Evolutionary conservation across 1,284 basidiomycete species (phyloP).

Genomic region (Cutaneotrichosporon mucoides): DNA sequence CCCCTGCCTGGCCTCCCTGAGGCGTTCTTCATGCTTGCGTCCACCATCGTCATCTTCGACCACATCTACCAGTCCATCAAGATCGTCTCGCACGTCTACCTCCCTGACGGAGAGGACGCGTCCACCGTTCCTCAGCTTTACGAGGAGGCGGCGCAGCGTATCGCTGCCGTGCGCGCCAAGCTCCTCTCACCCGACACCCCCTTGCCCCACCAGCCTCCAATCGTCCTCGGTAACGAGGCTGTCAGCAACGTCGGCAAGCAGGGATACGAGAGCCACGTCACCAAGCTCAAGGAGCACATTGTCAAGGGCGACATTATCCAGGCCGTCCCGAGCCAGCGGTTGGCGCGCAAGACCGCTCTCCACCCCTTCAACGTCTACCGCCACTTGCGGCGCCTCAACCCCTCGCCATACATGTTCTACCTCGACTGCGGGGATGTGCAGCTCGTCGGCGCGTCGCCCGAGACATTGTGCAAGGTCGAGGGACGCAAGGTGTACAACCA

Average conservation of each 20-base stretch:
- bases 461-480: constrained; percentile 95
- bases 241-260: constrained; percentile 89
- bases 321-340: constrained; percentile 91
- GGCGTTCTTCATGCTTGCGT: constrained; percentile 93
- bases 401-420: constrained; percentile 99
- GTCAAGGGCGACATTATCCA: constrained; percentile 97
- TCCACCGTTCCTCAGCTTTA: constrained; percentile 71
- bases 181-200: constrained; percentile 60
- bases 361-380: constrained; percentile 98
- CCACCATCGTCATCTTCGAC: constrained; percentile 93
- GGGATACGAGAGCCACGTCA: constrained; percentile 91
- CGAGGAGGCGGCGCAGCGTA: constrained; percentile 72
- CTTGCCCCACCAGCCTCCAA: constrained; percentile 54
- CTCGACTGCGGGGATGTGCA: constrained; percentile 89
- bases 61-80: constrained; percentile 94
- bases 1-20: constrained; percentile 85
- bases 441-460: constrained; percentile 93
- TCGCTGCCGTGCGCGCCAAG: constrained; percentile 66
- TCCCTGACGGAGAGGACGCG: constrained; percentile 55
- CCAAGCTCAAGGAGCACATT: constrained; percentile 87
- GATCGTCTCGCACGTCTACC: constrained; percentile 91
- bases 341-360: constrained; percentile 75
- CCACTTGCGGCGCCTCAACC: constrained; percentile 88
- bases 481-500: constrained; percentile 92
- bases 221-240: constrained; percentile 59